phyloP scores from a whole-genome alignment of 2,329 filamentous ascomycete genomes.

The Dactylellina drechsleri region DNA sequence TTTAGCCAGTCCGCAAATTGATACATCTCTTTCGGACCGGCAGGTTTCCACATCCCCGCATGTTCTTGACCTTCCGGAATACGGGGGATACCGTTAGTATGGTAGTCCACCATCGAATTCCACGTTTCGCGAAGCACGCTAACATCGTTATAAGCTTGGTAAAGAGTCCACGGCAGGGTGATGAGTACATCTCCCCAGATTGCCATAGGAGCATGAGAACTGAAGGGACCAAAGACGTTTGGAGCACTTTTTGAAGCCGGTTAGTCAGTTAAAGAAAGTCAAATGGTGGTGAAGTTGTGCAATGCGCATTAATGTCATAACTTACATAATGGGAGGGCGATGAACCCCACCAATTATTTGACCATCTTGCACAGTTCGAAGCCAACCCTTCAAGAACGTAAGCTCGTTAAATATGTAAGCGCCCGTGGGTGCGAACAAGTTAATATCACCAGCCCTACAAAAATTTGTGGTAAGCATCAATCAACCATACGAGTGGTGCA shows the following conservation, averaged over 20 bases:
- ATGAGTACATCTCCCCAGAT: slow-evolving; percentile 64
- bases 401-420: slow-evolving; percentile 68
- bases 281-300: not conserved
- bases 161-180: slow-evolving; percentile 63
- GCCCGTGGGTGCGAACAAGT: slow-evolving; percentile 65
- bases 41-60: slow-evolving; percentile 56
- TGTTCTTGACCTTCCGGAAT: slow-evolving; percentile 58
- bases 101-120: slow-evolving; percentile 62
- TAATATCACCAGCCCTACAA: slow-evolving; percentile 26
- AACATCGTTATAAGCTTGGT: slow-evolving; percentile 62
- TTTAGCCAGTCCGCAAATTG: slow-evolving; percentile 67
- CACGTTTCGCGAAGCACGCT: slow-evolving; percentile 62
- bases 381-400: slow-evolving; percentile 67
- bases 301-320: not conserved
- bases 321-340: slow-evolving; percentile 59
- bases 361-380: slow-evolving; percentile 64
- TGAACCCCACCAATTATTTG: slow-evolving; percentile 59
- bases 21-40: slow-evolving; percentile 62
- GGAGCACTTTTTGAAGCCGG: slow-evolving; percentile 8
- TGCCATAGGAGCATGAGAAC: slow-evolving; percentile 55
- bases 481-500: too few relatives aligned
- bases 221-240: slow-evolving; percentile 15
- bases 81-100: slow-evolving; percentile 61
- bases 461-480: not conserved
- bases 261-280: not conserved